Evolutionary conservation across 2,329 filamentous ascomycete genomes (phyloP), one percentile per base, ranked within the genome.

Genomic region (Cladorrhinum sp.): DNA sequence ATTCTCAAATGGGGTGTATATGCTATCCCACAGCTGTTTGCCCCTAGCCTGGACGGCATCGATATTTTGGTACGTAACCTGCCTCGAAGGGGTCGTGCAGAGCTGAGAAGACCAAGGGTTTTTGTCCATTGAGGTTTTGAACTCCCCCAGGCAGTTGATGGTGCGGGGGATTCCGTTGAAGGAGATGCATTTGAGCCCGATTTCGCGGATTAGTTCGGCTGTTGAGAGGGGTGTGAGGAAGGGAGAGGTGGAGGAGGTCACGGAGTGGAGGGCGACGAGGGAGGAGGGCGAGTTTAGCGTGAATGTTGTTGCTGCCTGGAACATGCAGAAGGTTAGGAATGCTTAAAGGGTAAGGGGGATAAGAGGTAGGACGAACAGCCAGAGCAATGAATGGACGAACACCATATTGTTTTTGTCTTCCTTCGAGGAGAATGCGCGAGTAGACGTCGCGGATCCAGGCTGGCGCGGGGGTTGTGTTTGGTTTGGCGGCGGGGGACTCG

Each of bases 211-310:
- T 61, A 90, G 79, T 72, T 91, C 88, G 64, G 88, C 89, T 33
- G 83, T 79, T 24, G 80, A 76, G 2, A 82, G 76, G 14, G 76
- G 71, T 33, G 67, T 67, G 60, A 64, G 63, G 52, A 62, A 49
- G 58, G 48, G 50, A 26, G 59, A 49, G 33, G 63, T 23, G 23
- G 64, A 36, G 65, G 77, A 74, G 10, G 82, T 81, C 30, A 83
- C 74, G 59, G 80, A 70, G 75, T 86, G 87, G 12, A 93, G 82
- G 21, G 82, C 75, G 3, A 84, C 76, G 66, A 94, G 83, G 2
- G 90, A 89, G 60, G 90, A 88, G 23, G 91, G 91, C 1, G 90
- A 92, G 78, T 96, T 95, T 79, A 95, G 86, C 1, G 91, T 95
- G 77, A 94, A 90, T 1, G 90, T 92, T 18, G 91, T 87, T 30